phyloP scores from a whole-genome alignment of 306 rosid species.

The Myrica gale region DNA sequence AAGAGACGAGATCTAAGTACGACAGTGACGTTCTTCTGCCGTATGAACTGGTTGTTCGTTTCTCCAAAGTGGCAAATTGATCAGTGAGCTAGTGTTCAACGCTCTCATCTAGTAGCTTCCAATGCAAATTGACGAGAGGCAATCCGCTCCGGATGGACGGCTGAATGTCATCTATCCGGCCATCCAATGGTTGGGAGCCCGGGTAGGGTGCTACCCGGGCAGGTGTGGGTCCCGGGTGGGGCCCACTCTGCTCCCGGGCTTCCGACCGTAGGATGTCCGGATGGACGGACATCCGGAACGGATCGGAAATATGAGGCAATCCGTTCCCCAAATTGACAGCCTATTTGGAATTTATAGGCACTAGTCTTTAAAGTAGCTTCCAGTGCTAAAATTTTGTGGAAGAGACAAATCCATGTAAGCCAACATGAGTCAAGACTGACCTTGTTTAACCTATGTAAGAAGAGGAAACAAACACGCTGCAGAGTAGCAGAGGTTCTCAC shows the following conservation, averaged over 20 bases:
- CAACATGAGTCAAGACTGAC: conserved; percentile 1
- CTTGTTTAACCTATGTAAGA: not conserved
- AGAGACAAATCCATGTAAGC: conserved; percentile 14
- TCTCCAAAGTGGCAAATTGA: conserved; percentile 34
- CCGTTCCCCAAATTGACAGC: too few relatives aligned
- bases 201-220: too few relatives aligned
- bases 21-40: not conserved
- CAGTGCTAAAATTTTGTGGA: conserved; percentile 8
- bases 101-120: conserved; percentile 1
- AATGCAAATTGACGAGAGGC: too few relatives aligned
- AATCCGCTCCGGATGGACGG: too few relatives aligned
- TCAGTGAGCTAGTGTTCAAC: not conserved
- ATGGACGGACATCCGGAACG: too few relatives aligned
- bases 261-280: too few relatives aligned
- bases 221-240: too few relatives aligned
- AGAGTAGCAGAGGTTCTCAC: not conserved
- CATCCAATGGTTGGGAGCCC: too few relatives aligned
- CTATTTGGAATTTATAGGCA: conserved; percentile 17
- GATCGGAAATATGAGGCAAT: too few relatives aligned
- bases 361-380: conserved; percentile 23
- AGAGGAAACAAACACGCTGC: not conserved
- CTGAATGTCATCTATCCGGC: too few relatives aligned
- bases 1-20: not conserved
- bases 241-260: too few relatives aligned
- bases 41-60: conserved; percentile 32